These are phyloP conservation scores for Macrolepiota dolichaula DNA, from an alignment of 768 basidiomycete species.

Conservation along the genomic window DNA sequence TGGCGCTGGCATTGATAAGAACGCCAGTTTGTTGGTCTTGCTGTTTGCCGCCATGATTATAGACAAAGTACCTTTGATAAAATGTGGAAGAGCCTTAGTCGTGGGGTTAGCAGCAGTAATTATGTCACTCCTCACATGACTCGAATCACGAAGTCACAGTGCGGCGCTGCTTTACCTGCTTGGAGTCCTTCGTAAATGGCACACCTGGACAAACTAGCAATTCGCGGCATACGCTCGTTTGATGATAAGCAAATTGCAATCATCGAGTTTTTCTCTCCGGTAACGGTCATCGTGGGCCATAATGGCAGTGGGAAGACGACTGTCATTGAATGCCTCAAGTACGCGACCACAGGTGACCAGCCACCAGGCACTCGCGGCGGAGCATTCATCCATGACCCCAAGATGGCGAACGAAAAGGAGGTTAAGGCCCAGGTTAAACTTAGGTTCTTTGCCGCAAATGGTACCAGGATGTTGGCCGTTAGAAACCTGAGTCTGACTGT, in stretches of 20 bases:
- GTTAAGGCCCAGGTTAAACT: constrained; percentile 98
- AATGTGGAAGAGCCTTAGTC: background rate
- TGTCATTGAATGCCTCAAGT: constrained; percentile 99
- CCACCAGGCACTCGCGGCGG: constrained; percentile 97
- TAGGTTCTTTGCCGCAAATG: constrained; percentile 86
- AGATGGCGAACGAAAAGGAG: constrained; percentile 99
- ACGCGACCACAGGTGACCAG: constrained; percentile 96
- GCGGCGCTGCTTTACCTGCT: background rate
- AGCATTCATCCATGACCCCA: constrained; percentile 98
- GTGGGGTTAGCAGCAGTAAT: background rate
- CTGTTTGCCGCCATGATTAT: constrained; percentile 34
- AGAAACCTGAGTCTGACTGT: constrained; percentile 89
- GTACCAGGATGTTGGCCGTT: constrained; percentile 85
- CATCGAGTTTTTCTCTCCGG: constrained; percentile 96
- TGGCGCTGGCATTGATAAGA: constrained; percentile 89
- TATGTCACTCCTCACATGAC: constrained; percentile 7
- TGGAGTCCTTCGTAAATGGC: constrained; percentile 51
- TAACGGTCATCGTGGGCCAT: constrained; percentile 98
- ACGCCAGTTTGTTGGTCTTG: constrained; percentile 80
- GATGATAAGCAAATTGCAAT: constrained; percentile 92
- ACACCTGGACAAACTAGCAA: constrained; percentile 87
- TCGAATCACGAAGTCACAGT: background rate
- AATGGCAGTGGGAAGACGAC: constrained; percentile 99
- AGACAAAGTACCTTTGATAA: constrained; percentile 4
- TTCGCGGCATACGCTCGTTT: constrained; percentile 91